Conservation (phyloP, 441 rosid species). For the Lepidium campestre region DNA sequence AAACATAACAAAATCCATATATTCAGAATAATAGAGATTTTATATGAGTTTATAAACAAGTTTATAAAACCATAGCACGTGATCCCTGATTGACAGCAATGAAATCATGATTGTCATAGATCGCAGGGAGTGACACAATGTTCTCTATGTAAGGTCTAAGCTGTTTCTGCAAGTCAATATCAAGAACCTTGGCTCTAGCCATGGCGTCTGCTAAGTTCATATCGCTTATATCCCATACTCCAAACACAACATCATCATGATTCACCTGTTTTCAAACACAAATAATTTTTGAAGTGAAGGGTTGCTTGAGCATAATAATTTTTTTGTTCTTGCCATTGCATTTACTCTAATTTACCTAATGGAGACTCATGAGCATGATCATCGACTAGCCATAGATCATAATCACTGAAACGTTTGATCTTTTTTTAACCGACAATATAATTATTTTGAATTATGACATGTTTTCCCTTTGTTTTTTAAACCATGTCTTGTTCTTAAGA, state of each 20-base stretch:
- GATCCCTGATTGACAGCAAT: conserved; percentile 91
- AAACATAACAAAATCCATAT: no score
- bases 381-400: conserved; percentile 70
- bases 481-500: conserved; percentile 79
- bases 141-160: conserved; percentile 92
- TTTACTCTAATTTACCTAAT: conserved; percentile 41
- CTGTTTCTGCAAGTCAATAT: conserved; percentile 90
- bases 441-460: conserved; percentile 72
- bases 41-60: no score
- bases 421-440: conserved; percentile 73
- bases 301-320: no score
- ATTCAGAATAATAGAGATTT: no score
- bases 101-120: conserved; percentile 81
- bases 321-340: no score
- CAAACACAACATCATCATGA: conserved; percentile 87
- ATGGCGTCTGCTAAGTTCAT: conserved; percentile 96
- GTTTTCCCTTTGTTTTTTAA: conserved; percentile 60
- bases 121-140: conserved; percentile 89
- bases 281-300: no score
- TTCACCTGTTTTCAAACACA: conserved; percentile 54
- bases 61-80: no score
- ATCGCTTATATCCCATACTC: conserved; percentile 98
- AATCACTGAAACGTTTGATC: conserved; percentile 66
- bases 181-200: conserved; percentile 89
- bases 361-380: conserved; percentile 59